Percentiles rank a stretch among this genome's conserved stretches.
Evolutionary conservation across 2,329 filamentous ascomycete species (phyloP).

Genomic region (Cephalotrichum gorgonifer): DNA sequence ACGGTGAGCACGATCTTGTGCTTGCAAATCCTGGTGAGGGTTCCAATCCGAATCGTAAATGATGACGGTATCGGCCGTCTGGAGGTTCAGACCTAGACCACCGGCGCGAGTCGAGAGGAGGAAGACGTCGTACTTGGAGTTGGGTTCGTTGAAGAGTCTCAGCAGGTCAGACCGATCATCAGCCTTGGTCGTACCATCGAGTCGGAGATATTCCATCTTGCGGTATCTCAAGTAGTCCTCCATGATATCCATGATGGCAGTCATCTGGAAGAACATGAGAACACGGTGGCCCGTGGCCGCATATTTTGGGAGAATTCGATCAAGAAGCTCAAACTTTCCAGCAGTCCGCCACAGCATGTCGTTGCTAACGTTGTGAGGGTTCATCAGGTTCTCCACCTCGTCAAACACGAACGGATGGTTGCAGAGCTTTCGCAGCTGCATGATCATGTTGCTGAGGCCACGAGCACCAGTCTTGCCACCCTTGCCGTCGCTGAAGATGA

Average conservation of each 20-base stretch:
- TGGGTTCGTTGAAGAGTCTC: conserved; percentile 76
- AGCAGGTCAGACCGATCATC: conserved; percentile 92
- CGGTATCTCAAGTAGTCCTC: conserved; percentile 88
- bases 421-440: conserved; percentile 97
- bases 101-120: conserved; percentile 96
- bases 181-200: conserved; percentile 95
- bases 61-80: conserved; percentile 97
- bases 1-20: conserved; percentile 98
- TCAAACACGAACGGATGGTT: conserved; percentile 99
- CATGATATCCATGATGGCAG: conserved; percentile 99
- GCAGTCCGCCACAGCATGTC: conserved; percentile 91
- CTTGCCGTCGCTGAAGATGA: conserved; percentile 90
- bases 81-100: conserved; percentile 92
- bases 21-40: conserved; percentile 96
- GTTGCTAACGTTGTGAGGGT: conserved; percentile 77
- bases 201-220: conserved; percentile 74
- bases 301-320: conserved; percentile 90
- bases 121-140: conserved; percentile 95
- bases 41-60: conserved; percentile 99
- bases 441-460: conserved; percentile 98
- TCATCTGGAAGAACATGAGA: conserved; percentile 99
- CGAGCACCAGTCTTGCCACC: conserved; percentile 89
- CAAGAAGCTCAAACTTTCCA: conserved; percentile 93
- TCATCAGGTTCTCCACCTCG: conserved; percentile 96
- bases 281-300: conserved; percentile 84